Conservation (phyloP, 2,329 filamentous ascomycete species). For the Neofusicoccum laricinum region DNA sequence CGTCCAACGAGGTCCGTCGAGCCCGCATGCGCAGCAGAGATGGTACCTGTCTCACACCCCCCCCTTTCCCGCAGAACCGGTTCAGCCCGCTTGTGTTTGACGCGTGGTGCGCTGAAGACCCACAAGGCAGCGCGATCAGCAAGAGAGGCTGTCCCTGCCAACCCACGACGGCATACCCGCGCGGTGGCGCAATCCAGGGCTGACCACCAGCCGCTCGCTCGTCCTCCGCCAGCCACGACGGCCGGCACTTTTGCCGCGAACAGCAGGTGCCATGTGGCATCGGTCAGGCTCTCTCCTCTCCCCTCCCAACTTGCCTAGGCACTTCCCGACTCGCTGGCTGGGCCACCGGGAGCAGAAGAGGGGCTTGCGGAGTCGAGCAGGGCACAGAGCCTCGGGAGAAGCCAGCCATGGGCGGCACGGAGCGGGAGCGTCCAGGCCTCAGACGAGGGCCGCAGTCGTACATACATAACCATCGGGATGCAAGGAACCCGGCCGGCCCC, state of each 20-base stretch:
- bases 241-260: not conserved
- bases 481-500: no score
- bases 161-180: no score
- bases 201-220: not conserved
- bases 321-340: not conserved
- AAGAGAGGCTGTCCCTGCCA: not conserved
- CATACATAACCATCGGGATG: no score
- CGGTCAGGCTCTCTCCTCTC: not conserved
- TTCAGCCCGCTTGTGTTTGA: no score
- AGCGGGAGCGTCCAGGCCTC: not conserved
- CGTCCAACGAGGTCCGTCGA: no score
- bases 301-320: not conserved
- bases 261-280: not conserved
- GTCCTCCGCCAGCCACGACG: not conserved
- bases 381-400: not conserved
- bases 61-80: no score
- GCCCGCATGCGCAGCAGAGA: not conserved
- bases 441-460: not conserved
- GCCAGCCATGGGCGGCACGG: not conserved
- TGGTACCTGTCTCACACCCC: no score
- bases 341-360: not conserved
- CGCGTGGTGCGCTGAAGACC: no score
- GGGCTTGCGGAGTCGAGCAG: not conserved
- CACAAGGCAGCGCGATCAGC: not conserved
- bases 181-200: not conserved